Base-by-base conservation (phyloP, 371 early-diverging fungal species). In the Zancudomyces culisetae region DNA sequence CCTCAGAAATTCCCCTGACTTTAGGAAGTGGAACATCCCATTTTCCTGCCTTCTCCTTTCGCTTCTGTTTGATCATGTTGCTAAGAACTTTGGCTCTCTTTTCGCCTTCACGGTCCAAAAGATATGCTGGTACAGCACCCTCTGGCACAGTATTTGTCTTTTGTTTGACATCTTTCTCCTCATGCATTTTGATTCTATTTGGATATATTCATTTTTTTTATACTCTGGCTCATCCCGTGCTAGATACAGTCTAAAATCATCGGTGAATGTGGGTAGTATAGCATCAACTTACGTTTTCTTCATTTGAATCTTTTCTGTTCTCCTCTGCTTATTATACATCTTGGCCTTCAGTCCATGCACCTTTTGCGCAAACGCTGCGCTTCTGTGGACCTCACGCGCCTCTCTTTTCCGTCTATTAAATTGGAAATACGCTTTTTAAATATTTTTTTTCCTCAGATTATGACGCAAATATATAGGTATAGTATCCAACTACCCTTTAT, bases 61-160 rank as follows among this genome's bases (percentile, higher is more conserved):
- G 82, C 79, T 98, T 95, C 68, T 99, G 97, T 76, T 99, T 99
- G 60, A 98, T 85, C 92, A 95, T 94, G 72, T 97, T 93, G 66
- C 86, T 90, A 52, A 99, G 69, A 49, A 96, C 87, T 76, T 97
- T 95, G 55, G 95, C 95, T 48, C 90, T 75, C 63, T 88, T 78
- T 71, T 93, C 84, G 56, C 90, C 88, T 71, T 96, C 96, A 81
- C 99, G 91, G 73, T 99, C 99, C 69, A 99, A 76, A 60, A 99
- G 79, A 76, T 95, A 98, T 15, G 94, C 81, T 2, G 99, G 99
- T 24, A 99, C 85, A 45, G 99, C 97, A 41, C 92, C 93, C 53
- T 90, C 93, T 28, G 86, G 85, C 47, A 85, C 75, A 39, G 88
- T 84, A 60, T 90, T 87, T 10, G 73, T 66, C 57, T 76, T 77